Conservation (phyloP, 2,329 filamentous ascomycete species). For the Calonectria montana region DNA sequence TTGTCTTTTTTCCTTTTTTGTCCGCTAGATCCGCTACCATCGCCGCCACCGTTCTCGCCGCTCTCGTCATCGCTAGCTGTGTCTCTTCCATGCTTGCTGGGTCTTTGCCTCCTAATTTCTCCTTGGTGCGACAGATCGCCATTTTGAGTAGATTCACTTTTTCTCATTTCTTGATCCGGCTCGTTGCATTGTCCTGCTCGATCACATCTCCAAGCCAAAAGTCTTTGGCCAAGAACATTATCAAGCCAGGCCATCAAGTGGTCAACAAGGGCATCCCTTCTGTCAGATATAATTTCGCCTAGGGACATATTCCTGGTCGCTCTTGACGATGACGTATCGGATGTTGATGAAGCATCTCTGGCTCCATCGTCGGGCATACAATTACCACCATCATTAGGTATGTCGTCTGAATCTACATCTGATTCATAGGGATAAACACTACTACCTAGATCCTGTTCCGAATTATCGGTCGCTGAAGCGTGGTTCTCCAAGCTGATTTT, state of each 20-base stretch:
- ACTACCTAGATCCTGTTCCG: background rate
- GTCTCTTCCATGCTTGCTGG: background rate
- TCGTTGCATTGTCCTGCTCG: background rate
- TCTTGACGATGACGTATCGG: background rate
- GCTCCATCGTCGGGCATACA: background rate
- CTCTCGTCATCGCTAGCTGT: background rate
- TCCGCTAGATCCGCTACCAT: background rate
- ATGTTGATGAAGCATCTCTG: background rate
- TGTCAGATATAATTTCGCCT: background rate
- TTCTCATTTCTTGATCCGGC: background rate
- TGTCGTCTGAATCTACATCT: background rate
- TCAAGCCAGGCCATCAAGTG: background rate
- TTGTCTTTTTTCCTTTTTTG: slow-evolving; percentile 5
- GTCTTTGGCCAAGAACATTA: background rate
- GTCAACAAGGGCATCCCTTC: background rate
- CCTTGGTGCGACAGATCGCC: background rate
- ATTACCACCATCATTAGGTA: background rate
- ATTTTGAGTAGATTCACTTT: accelerated
- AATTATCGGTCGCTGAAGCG: background rate
- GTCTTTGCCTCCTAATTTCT: background rate
- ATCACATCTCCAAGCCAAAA: background rate
- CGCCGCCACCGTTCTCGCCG: background rate
- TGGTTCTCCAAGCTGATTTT: too few species aligned
- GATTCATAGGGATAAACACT: too few species aligned
- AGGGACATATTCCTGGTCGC: background rate